Evolutionary conservation across 108 stramenopile species (phyloP).

Genomic region (Nitzschia sp.): DNA sequence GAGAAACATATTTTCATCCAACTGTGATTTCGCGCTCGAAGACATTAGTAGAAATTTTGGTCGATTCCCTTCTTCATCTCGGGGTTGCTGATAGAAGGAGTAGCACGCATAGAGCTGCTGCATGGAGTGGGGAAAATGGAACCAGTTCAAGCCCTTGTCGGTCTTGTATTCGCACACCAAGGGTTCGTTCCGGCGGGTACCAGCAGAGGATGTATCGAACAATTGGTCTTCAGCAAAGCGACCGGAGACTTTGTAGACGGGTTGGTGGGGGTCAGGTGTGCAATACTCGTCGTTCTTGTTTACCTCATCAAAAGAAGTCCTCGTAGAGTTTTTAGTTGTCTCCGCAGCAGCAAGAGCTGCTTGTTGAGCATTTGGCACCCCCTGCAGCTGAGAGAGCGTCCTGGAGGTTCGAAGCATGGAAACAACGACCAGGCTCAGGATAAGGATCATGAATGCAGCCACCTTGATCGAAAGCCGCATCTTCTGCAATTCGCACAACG

Average conservation of each 20-base stretch:
- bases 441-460: too few relatives aligned
- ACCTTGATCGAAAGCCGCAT: too few relatives aligned
- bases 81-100: constrained; percentile 29
- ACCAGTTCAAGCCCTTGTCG: neutral
- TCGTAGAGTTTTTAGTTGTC: too few relatives aligned
- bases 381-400: neutral
- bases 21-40: neutral
- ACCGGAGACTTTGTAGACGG: neutral
- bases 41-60: neutral
- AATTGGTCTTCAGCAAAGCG: neutral
- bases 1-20: constrained; percentile 27
- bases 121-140: constrained; percentile 51
- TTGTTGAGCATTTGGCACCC: neutral
- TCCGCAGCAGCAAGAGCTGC: too few relatives aligned
- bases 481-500: too few relatives aligned
- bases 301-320: too few relatives aligned
- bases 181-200: too few relatives aligned
- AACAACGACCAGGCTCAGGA: too few relatives aligned
- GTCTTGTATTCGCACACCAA: constrained; percentile 4
- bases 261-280: neutral
- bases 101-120: constrained; percentile 41
- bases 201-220: neutral
- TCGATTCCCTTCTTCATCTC: neutral
- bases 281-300: neutral
- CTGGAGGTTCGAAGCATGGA: neutral